Evolutionary conservation across 108 stramenopile species (phyloP).

Genomic region (Fragilariopsis cylindrus): DNA sequence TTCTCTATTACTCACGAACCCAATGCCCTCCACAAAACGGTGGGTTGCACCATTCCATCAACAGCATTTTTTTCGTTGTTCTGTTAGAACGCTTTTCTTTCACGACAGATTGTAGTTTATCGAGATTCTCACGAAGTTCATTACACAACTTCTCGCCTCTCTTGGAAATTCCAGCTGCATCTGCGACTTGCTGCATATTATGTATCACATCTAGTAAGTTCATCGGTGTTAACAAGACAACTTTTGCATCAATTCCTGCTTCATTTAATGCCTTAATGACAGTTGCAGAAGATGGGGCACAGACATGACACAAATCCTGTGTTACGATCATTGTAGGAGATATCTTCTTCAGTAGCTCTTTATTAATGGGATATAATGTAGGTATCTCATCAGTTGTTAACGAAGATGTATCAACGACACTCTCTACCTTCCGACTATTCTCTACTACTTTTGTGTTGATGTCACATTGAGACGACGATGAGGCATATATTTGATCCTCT

Average conservation of each 20-base stretch:
- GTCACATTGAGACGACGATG: constrained; percentile 12
- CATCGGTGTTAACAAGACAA: constrained; percentile 62
- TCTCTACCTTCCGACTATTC: background rate
- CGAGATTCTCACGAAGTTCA: constrained; percentile 32
- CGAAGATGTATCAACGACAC: constrained; percentile 21
- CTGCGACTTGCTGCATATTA: constrained; percentile 52
- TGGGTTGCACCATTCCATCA: constrained; percentile 89
- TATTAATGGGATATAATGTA: constrained; percentile 65
- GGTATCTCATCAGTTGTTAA: constrained; percentile 22
- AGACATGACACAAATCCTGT: constrained; percentile 85
- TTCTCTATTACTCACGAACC: constrained; percentile 35
- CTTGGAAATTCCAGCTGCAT: constrained; percentile 44
- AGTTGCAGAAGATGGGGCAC: constrained; percentile 59
- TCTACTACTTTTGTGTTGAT: background rate
- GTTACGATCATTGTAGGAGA: constrained; percentile 74
- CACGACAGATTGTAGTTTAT: constrained; percentile 14
- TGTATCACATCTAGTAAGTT: constrained; percentile 64
- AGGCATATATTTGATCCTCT: constrained; percentile 21
- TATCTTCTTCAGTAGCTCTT: constrained; percentile 36
- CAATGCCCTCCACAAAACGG: constrained; percentile 89
- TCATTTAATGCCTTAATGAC: constrained; percentile 23
- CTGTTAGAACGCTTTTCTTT: background rate
- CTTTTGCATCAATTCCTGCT: constrained; percentile 6
- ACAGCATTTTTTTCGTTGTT: constrained; percentile 42
- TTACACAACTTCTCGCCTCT: constrained; percentile 38